phyloP scores from a whole-genome alignment of 2,329 filamentous ascomycete species.

The Epichloe sibirici region DNA sequence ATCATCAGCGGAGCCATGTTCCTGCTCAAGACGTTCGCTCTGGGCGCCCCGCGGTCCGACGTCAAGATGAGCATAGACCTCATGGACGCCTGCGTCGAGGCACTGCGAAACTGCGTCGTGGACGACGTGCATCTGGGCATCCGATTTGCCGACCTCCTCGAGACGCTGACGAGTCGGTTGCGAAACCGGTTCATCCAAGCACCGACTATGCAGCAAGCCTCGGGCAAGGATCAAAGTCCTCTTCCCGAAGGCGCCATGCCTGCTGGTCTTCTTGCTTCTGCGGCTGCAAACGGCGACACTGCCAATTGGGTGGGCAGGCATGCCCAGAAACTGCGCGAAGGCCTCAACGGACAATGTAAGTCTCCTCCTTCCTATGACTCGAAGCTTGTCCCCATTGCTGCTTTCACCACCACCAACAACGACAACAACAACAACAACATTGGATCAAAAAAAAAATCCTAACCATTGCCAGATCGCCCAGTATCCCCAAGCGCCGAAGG shows the following conservation, averaged over 20 bases:
- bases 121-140: conserved; percentile 81
- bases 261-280: background rate
- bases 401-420: background rate
- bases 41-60: conserved; percentile 68
- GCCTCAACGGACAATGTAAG: conserved; percentile 26
- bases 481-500: conserved; percentile 21
- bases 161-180: conserved; percentile 62
- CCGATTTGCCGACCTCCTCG: conserved; percentile 70
- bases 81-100: conserved; percentile 63
- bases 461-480: conserved; percentile 20
- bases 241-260: conserved; percentile 17
- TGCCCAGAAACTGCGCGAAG: conserved; percentile 28
- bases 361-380: background rate
- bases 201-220: conserved; percentile 32
- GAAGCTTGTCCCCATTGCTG: background rate
- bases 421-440: too few relatives aligned
- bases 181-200: conserved; percentile 62
- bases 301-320: conserved; percentile 24
- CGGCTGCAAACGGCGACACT: conserved; percentile 11
- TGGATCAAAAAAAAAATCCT: background rate
- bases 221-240: conserved; percentile 31
- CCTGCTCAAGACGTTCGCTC: conserved; percentile 69
- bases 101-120: conserved; percentile 65
- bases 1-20: conserved; percentile 82
- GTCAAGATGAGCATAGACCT: conserved; percentile 63